Base-by-base conservation (phyloP, 495 filamentous ascomycete genomes). In the Penicillium paradoxum region DNA sequence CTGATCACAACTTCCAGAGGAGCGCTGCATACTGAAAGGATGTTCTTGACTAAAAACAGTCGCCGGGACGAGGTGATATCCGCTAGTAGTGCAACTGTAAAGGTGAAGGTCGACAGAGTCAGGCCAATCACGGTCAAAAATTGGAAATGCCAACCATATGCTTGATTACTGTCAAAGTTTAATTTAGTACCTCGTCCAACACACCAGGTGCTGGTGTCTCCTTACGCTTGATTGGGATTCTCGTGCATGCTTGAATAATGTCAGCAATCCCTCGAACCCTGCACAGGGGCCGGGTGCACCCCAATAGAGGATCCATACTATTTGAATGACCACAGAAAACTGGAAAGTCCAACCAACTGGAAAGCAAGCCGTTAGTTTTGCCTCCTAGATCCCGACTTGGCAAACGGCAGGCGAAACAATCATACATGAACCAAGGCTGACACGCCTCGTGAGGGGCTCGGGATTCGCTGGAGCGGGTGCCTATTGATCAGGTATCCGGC, bases 51-150 rank as follows among this genome's bases (percentile, higher is more conserved):
- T 30, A 75, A 52, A 67, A 95, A 95, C 36, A 95, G 73, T 22
- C 66, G 69, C 0, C 69, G 73, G 7, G 80, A 88, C 32, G 84
- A 65, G 9, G 83, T 86, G 8, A 92, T 51, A 71, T 96, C 91
- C 32, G 89, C 87, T 25, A 91, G 67, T n/a, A 90, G 65, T 7
- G 80, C 91, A 55, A 80, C 66, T 19, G 72, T 56, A 65, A 93
- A 92, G 33, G 89, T 89, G 42, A 81, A 50, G 14, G 84, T 80
- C 3, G 89, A 78, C 33, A 93, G 67, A 2, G 78, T 69, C 11
- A 95, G 78, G 24, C 89, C 90, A 58, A 95, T 83, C 56, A 95
- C 90, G 49, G 89, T 95, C 42, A 92, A 73, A 68, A 87, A 91
- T 69, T 92, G 88, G 59, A 86, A 85, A 65, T 91, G 87, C 78